Percentiles rank a stretch among this genome's conserved stretches.
Evolutionary conservation across 2,329 filamentous ascomycete genomes (phyloP).

Genomic region (Penicillium paneum): DNA sequence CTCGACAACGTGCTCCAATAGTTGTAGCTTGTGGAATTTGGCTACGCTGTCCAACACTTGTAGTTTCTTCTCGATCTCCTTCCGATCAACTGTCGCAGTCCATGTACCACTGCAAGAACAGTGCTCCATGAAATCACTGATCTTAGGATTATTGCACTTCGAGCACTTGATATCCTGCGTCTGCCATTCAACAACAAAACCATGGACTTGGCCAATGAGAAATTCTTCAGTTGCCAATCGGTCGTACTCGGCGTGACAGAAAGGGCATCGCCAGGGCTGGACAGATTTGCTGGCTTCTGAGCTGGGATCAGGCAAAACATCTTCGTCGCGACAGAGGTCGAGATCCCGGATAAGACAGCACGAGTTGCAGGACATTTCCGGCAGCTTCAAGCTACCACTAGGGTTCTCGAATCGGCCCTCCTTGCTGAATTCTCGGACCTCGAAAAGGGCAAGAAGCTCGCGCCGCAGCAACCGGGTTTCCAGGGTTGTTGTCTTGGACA

Average conservation of each 20-base stretch:
- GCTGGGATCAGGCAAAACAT: constrained; percentile 61
- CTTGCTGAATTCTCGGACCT: constrained; percentile 87
- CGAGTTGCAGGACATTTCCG: constrained; percentile 78
- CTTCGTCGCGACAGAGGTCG: constrained; percentile 87
- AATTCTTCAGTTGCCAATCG: constrained; percentile 79
- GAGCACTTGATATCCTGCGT: constrained; percentile 88
- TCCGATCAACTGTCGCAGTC: constrained; percentile 66
- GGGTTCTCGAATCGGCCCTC: constrained; percentile 89
- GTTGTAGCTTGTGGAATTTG: constrained; percentile 72
- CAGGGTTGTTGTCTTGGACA: constrained; percentile 86
- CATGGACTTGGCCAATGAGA: constrained; percentile 73
- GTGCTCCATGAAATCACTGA: constrained; percentile 96
- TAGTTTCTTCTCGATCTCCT: constrained; percentile 63
- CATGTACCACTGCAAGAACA: constrained; percentile 89
- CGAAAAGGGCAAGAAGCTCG: constrained; percentile 83
- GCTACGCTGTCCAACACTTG: constrained; percentile 72
- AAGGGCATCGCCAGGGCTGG: constrained; percentile 69
- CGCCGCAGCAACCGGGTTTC: constrained; percentile 86
- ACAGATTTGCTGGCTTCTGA: constrained; percentile 30
- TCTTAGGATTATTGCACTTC: constrained; percentile 62
- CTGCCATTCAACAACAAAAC: constrained; percentile 72
- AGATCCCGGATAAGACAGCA: constrained; percentile 87
- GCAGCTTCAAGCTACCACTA: constrained; percentile 67
- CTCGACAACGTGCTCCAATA: constrained; percentile 73
- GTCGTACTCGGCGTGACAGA: constrained; percentile 73